phyloP scores from a whole-genome alignment of 1,139 yeast genomes.

The Suhomyces yuchorum region DNA sequence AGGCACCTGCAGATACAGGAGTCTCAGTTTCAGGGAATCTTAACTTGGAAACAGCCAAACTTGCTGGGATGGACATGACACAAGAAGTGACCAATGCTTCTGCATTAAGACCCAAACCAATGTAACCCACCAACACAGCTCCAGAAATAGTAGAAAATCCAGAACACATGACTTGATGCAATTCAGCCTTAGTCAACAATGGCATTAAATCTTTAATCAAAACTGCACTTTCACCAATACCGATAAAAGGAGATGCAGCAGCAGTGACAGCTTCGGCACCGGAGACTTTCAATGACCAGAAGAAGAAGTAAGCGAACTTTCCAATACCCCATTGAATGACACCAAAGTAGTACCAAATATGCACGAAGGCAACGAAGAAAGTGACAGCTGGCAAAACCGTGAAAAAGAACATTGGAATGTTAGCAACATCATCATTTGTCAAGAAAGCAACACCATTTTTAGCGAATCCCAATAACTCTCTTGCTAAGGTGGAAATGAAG shows the following conservation, averaged over 20 bases:
- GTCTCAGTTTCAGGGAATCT: slow-evolving; percentile 64
- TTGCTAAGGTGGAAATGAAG: slow-evolving; percentile 61
- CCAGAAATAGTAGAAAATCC: slow-evolving; percentile 73
- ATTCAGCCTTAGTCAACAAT: slow-evolving; percentile 61
- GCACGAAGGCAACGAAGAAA: slow-evolving; percentile 66
- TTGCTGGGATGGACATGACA: slow-evolving; percentile 73
- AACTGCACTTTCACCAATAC: slow-evolving; percentile 69
- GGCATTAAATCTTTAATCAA: slow-evolving; percentile 65
- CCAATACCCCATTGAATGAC: slow-evolving; percentile 62
- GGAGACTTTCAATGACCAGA: slow-evolving; percentile 61
- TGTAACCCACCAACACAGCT: slow-evolving; percentile 64
- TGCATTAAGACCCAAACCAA: slow-evolving; percentile 64
- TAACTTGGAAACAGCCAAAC: slow-evolving; percentile 63
- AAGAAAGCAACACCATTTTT: slow-evolving; percentile 65
- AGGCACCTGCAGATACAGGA: slow-evolving; percentile 54
- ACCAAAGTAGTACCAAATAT: slow-evolving; percentile 63
- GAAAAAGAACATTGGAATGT: slow-evolving; percentile 54
- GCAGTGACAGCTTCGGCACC: slow-evolving; percentile 74
- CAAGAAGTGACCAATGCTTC: slow-evolving; percentile 68
- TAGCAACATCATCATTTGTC: slow-evolving; percentile 44
- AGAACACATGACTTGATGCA: slow-evolving; percentile 66
- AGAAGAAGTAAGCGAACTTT: slow-evolving; percentile 61
- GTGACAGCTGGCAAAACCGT: slow-evolving; percentile 64
- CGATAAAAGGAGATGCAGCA: slow-evolving; percentile 70
- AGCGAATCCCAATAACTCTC: slow-evolving; percentile 62